A percentile compares a stretch with the other conserved stretches of the same genome.
Conservation (phyloP, 345 rosid genomes). For the Salix arbutifolia region DNA sequence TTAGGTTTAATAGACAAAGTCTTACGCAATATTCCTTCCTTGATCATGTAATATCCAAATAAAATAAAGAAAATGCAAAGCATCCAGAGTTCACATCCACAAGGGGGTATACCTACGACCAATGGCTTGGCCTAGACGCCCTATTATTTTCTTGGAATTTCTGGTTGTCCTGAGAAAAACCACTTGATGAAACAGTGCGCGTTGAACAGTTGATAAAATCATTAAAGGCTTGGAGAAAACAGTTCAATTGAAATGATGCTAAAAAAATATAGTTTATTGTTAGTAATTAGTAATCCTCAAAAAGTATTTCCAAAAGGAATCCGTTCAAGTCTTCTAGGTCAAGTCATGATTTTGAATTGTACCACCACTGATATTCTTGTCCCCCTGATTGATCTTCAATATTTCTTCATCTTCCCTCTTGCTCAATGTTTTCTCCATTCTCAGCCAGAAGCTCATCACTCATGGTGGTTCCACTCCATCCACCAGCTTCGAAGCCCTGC, state of each 20-base stretch:
- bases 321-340: neutral
- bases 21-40: too few species aligned
- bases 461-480: too few species aligned
- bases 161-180: too few species aligned
- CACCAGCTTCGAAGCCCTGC: too few species aligned
- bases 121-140: too few species aligned
- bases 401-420: neutral
- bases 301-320: slow-evolving; percentile 4
- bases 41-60: too few species aligned
- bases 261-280: neutral
- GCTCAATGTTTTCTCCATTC: neutral
- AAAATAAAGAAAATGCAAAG: too few species aligned
- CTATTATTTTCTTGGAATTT: too few species aligned
- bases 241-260: neutral
- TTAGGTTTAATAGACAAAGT: too few species aligned
- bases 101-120: too few species aligned
- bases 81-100: too few species aligned
- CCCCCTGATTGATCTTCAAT: neutral
- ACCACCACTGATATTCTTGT: neutral
- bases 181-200: slow-evolving; percentile 4
- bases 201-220: neutral
- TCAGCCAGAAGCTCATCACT: too few species aligned
- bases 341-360: neutral
- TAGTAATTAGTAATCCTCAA: neutral
- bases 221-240: slow-evolving; percentile 1